Percentiles rank a stretch among this genome's conserved stretches.
Conservation (phyloP, 129 eudicot species). For the Deinandra increscens region DNA sequence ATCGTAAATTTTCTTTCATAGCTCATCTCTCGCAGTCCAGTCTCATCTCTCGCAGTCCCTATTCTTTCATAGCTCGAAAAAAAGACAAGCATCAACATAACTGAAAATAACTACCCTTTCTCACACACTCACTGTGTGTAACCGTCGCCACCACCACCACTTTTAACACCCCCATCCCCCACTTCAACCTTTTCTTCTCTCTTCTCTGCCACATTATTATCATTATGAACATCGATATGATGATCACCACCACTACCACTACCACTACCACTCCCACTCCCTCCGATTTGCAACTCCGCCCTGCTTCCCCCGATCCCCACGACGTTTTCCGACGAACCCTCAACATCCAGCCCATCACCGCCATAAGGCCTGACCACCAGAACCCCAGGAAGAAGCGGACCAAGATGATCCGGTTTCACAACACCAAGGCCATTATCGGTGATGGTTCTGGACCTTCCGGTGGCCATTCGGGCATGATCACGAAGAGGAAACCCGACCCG, state of each 20-base stretch:
- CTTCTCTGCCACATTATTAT: conserved; percentile 19
- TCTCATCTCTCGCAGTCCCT: conserved; percentile 13
- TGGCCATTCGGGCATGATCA: conserved; percentile 3
- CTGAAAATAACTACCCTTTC: conserved; percentile 38
- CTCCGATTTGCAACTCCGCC: conserved; percentile 33
- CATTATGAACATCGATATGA: conserved; percentile 22
- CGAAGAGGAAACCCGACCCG: conserved; percentile 62
- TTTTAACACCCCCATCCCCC: conserved; percentile 33
- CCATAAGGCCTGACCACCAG: conserved; percentile 26
- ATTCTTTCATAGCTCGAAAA: conserved; percentile 29
- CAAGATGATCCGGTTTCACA: conserved; percentile 36
- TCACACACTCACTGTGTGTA: conserved; percentile 38
- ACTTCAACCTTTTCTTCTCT: conserved; percentile 30
- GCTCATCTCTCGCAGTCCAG: conserved; percentile 16
- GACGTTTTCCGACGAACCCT: conserved; percentile 24
- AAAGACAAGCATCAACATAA: conserved; percentile 23
- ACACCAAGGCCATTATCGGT: conserved; percentile 21
- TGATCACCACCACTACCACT: conserved; percentile 20
- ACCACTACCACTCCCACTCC: conserved; percentile 24
- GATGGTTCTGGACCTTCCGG: conserved; percentile 27
- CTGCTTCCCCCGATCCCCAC: conserved; percentile 27
- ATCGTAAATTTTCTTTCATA: background rate
- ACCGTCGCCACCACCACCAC: conserved; percentile 45
- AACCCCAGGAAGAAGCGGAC: conserved; percentile 63
- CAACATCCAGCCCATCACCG: conserved; percentile 26